Evolutionary conservation across 192 early-diverging fungal species (phyloP).

Genomic region (Thoreauomyces humboldtii): DNA sequence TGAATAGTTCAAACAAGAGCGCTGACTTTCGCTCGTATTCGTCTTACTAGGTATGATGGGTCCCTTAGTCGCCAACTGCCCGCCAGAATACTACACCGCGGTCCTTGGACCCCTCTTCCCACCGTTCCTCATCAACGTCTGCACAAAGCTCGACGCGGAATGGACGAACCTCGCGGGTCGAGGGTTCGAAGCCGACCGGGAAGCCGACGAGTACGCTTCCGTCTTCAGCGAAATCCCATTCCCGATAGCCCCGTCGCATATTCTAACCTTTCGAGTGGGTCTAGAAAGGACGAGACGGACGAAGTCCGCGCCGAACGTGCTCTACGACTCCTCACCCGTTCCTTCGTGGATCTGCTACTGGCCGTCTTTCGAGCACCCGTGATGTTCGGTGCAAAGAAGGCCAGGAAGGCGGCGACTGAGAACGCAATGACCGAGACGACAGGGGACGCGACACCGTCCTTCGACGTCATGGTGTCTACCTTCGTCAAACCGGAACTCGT

Average conservation of each 20-base stretch:
- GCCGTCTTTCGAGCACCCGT: constrained; percentile 17
- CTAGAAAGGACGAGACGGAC: constrained; percentile 22
- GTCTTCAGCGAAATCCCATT: too few species aligned
- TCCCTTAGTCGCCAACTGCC: too few species aligned
- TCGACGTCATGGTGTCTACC: background rate
- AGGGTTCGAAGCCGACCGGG: too few species aligned
- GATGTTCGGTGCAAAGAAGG: background rate
- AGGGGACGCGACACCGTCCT: background rate
- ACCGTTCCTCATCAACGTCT: constrained; percentile 19
- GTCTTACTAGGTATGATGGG: background rate
- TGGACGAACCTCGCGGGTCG: constrained; percentile 28
- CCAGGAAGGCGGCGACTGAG: constrained; percentile 3
- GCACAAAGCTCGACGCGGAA: constrained; percentile 1
- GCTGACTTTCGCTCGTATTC: too few species aligned
- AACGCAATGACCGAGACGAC: background rate
- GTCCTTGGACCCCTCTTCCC: constrained; percentile 26
- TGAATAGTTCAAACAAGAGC: too few species aligned
- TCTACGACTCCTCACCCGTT: constrained; percentile 35
- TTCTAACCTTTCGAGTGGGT: too few species aligned
- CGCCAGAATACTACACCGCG: background rate
- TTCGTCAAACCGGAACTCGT: constrained; percentile 28
- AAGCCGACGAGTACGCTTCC: too few species aligned
- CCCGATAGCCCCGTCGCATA: too few species aligned
- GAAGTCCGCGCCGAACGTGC: constrained; percentile 36
- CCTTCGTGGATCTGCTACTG: constrained; percentile 28